A percentile compares a stretch with the other conserved stretches of the same genome.
Conservation (phyloP, 345 rosid genomes). For the Raphanus sativus region DNA sequence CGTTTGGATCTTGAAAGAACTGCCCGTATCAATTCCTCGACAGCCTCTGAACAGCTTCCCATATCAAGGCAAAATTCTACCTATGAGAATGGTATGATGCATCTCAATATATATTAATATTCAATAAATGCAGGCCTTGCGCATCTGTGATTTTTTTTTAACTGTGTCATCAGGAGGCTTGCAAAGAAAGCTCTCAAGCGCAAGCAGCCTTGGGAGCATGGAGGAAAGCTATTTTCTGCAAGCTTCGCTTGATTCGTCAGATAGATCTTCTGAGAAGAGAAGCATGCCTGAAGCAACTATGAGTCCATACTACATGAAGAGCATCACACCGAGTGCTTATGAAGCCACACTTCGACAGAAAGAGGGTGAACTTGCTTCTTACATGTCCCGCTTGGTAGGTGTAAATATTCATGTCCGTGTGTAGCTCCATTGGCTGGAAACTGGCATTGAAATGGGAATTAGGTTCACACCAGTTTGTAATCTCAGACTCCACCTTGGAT, state of each 20-base stretch:
- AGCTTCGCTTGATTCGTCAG: constrained; percentile 90
- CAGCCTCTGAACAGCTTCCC: constrained; percentile 60
- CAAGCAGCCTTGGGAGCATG: constrained; percentile 89
- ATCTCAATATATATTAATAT: constrained; percentile 6
- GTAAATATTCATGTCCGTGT: not conserved
- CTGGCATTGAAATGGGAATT: constrained; percentile 10
- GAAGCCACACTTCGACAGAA: constrained; percentile 96
- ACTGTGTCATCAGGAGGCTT: constrained; percentile 54
- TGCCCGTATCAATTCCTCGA: constrained; percentile 49
- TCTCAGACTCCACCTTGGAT: constrained; percentile 7
- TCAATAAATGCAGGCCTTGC: constrained; percentile 4
- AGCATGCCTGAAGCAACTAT: constrained; percentile 57
- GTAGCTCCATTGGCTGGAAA: constrained; percentile 4
- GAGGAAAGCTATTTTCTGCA: constrained; percentile 97
- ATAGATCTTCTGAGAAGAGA: constrained; percentile 72
- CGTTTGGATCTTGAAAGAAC: constrained; percentile 83
- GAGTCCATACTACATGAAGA: constrained; percentile 88
- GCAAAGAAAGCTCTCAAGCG: constrained; percentile 73
- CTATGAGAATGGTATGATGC: constrained; percentile 68
- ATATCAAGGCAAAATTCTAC: constrained; percentile 56
- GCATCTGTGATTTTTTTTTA: constrained; percentile 3
- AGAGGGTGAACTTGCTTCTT: constrained; percentile 98
- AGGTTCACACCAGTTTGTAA: not conserved
- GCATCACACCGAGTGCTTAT: constrained; percentile 90
- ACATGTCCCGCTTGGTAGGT: constrained; percentile 94